Evolutionary conservation across 371 early-diverging fungal species (phyloP).

Genomic region (Zychaea mexicana): DNA sequence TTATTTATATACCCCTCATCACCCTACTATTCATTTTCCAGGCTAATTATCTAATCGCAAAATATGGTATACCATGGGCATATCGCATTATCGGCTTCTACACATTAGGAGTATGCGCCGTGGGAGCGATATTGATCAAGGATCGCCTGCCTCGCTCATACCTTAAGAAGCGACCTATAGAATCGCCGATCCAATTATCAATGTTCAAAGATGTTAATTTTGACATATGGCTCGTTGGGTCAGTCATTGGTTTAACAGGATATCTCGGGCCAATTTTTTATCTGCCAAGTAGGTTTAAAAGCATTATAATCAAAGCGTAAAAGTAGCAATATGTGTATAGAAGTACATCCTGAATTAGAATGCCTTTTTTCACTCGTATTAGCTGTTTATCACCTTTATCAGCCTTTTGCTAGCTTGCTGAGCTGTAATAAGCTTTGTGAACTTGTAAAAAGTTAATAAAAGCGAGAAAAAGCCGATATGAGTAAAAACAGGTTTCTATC

Average conservation of each 20-base stretch:
- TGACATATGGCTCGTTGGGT: slow-evolving; percentile 31
- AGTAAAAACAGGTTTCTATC: neutral
- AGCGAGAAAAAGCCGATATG: slow-evolving; percentile 8
- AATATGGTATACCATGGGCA: slow-evolving; percentile 15
- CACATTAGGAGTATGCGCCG: slow-evolving; percentile 32
- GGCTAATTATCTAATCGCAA: neutral
- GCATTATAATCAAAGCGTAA: too few species aligned
- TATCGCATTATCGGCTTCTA: slow-evolving; percentile 39
- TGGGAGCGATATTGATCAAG: slow-evolving; percentile 29
- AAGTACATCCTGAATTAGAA: too few species aligned
- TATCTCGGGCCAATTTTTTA: slow-evolving; percentile 36
- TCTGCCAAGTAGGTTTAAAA: slow-evolving; percentile 33
- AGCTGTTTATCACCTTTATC: too few species aligned
- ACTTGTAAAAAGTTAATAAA: too few species aligned
- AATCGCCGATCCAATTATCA: slow-evolving; percentile 28
- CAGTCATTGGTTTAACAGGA: slow-evolving; percentile 33
- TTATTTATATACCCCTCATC: neutral
- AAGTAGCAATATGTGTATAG: too few species aligned
- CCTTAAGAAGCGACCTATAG: slow-evolving; percentile 14
- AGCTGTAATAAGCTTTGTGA: too few species aligned
- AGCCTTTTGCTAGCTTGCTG: too few species aligned
- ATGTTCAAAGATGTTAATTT: slow-evolving; percentile 31
- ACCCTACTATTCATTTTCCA: too few species aligned
- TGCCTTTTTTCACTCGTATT: too few species aligned
- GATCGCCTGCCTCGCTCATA: slow-evolving; percentile 31